phyloP scores from a whole-genome alignment of 257 asterid genomes.

The Rehmannia glutinosa region DNA sequence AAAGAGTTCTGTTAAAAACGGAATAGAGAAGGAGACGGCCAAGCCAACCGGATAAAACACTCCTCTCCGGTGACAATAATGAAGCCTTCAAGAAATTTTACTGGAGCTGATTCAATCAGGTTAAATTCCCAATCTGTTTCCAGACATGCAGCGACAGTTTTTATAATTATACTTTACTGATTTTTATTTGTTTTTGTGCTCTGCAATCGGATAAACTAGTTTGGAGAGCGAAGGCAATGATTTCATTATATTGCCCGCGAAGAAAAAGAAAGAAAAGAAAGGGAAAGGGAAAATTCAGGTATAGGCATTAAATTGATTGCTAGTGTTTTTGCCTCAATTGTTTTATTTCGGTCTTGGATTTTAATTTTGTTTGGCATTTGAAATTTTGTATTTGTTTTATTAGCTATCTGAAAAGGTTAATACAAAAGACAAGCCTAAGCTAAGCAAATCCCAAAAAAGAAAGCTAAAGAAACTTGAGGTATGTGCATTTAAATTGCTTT shows the following conservation, averaged over 20 bases:
- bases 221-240: slow-evolving; percentile 40
- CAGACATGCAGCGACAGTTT: background rate
- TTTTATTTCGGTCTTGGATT: background rate
- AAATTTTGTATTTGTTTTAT: background rate
- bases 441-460: slow-evolving; percentile 76
- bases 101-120: slow-evolving; percentile 16
- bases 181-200: background rate
- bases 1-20: background rate
- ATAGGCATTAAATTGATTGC: background rate
- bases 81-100: background rate
- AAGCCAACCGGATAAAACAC: background rate
- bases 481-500: background rate
- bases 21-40: background rate
- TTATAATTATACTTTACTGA: background rate
- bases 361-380: background rate
- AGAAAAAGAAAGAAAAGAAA: slow-evolving; percentile 41
- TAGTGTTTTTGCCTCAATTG: background rate
- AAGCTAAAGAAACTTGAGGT: slow-evolving; percentile 85
- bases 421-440: slow-evolving; percentile 29
- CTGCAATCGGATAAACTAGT: slow-evolving; percentile 10
- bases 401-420: slow-evolving; percentile 35
- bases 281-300: slow-evolving; percentile 49
- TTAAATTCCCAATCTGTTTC: background rate
- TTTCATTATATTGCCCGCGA: slow-evolving; percentile 41
- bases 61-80: background rate